phyloP scores from a whole-genome alignment of 2,329 filamentous ascomycete species.

The Penicillium rolfsii region DNA sequence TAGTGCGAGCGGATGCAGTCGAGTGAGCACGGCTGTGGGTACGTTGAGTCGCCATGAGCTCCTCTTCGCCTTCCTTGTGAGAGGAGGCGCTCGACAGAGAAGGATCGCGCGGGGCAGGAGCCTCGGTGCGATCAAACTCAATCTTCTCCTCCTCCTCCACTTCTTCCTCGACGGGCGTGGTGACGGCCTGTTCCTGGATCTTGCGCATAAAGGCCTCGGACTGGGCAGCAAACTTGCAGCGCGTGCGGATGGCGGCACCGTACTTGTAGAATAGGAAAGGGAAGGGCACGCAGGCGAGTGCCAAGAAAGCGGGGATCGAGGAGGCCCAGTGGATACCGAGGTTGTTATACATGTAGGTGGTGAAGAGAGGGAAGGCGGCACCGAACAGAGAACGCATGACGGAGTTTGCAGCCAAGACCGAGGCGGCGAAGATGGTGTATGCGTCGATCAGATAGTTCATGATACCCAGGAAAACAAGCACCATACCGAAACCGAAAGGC shows the following conservation, averaged over 20 bases:
- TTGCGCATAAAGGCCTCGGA: constrained; percentile 44
- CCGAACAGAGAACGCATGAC: constrained; percentile 33
- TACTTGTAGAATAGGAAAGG: constrained; percentile 36
- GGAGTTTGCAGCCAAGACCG: constrained; percentile 32
- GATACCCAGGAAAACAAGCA: constrained; percentile 31
- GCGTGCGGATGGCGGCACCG: constrained; percentile 26
- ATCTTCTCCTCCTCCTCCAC: constrained; percentile 27
- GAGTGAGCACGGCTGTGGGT: constrained; percentile 33
- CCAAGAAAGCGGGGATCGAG: constrained; percentile 31
- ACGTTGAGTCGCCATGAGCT: constrained; percentile 27
- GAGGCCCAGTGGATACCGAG: constrained; percentile 35
- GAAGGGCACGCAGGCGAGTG: constrained; percentile 32
- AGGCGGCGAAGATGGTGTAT: constrained; percentile 34
- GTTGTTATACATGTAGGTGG: constrained; percentile 32
- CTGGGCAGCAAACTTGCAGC: constrained; percentile 34
- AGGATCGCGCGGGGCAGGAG: constrained; percentile 29
- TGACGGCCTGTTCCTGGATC: constrained; percentile 34
- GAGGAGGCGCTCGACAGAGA: constrained; percentile 33
- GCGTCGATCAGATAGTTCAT: constrained; percentile 35
- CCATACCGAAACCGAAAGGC: constrained; percentile 34
- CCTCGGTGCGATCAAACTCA: constrained; percentile 40
- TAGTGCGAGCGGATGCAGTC: constrained; percentile 31
- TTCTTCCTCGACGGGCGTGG: constrained; percentile 6
- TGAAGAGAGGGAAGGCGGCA: constrained; percentile 35
- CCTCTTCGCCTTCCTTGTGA: constrained; percentile 25